Percentiles rank a stretch among this genome's conserved stretches.
Conservation (phyloP, 83 land plant genomes). For the Thuja plicata region DNA sequence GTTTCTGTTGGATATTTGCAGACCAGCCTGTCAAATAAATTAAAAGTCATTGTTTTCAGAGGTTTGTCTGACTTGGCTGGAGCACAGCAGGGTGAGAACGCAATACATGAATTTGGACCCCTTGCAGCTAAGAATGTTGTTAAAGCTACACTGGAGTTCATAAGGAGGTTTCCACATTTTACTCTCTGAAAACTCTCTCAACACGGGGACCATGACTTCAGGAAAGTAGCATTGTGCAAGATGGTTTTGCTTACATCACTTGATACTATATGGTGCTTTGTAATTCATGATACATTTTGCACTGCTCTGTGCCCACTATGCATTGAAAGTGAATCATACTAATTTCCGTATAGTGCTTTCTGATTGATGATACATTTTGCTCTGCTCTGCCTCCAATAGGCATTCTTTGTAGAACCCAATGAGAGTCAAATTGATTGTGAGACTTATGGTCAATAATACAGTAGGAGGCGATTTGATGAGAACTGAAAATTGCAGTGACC, state of each 20-base stretch:
- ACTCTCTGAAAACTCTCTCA: background rate
- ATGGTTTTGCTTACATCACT: background rate
- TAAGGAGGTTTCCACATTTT: background rate
- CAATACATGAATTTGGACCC: constrained; percentile 16
- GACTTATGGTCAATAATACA: too few relatives aligned
- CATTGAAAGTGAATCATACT: too few relatives aligned
- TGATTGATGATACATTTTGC: too few relatives aligned
- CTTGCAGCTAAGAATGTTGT: constrained; percentile 48
- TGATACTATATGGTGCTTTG: too few relatives aligned
- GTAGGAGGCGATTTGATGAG: too few relatives aligned
- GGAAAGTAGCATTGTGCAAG: background rate
- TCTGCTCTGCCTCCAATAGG: too few relatives aligned
- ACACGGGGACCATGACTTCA: background rate
- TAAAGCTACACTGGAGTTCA: constrained; percentile 35
- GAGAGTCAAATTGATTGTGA: too few relatives aligned
- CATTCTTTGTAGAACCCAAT: too few relatives aligned
- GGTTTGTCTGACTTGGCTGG: constrained; percentile 62
- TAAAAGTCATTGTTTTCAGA: constrained; percentile 46
- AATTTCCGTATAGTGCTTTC: too few relatives aligned
- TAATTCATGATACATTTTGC: too few relatives aligned
- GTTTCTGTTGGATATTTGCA: constrained; percentile 12
- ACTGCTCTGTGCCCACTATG: too few relatives aligned
- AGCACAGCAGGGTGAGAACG: constrained; percentile 5
- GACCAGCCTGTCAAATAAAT: constrained; percentile 39
- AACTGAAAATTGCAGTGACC: too few relatives aligned